phyloP scores from a whole-genome alignment of 2,329 filamentous ascomycete species.

The Ilyonectria robusta region DNA sequence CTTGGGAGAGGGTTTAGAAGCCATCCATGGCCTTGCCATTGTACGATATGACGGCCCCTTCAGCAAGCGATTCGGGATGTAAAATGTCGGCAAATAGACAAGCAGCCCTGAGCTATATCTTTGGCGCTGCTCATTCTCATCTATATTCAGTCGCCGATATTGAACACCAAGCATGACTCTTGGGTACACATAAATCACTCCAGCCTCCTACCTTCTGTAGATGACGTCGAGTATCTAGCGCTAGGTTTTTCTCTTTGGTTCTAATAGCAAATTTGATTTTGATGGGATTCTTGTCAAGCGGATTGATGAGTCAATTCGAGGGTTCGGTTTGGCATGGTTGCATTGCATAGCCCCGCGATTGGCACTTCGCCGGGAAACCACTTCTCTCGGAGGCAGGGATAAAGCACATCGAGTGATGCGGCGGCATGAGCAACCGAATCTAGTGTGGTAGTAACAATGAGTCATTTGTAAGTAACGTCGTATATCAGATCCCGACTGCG shows the following conservation, averaged over 20 bases:
- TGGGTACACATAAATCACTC: background rate
- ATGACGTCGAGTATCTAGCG: background rate
- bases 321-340: background rate
- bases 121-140: slow-evolving; percentile 1
- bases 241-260: background rate
- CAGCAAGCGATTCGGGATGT: slow-evolving; percentile 26
- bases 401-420: background rate
- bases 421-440: background rate
- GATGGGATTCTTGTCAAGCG: background rate
- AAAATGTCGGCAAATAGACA: slow-evolving; percentile 35
- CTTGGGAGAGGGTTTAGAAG: slow-evolving; percentile 28
- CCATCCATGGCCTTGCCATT: slow-evolving; percentile 27
- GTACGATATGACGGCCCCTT: slow-evolving; percentile 33
- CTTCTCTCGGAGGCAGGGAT: background rate
- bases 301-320: background rate
- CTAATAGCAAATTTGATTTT: background rate
- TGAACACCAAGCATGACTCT: background rate
- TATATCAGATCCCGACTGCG: too few species aligned
- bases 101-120: slow-evolving; percentile 32
- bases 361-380: background rate
- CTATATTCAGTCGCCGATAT: background rate
- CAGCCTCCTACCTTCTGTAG: background rate
- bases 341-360: background rate
- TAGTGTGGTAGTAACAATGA: slow-evolving; percentile 14
- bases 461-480: slow-evolving; percentile 1